Percentiles rank a stretch among this genome's conserved stretches.
Conservation (phyloP, 2,329 filamentous ascomycete species). For the Didymella lethalis region DNA sequence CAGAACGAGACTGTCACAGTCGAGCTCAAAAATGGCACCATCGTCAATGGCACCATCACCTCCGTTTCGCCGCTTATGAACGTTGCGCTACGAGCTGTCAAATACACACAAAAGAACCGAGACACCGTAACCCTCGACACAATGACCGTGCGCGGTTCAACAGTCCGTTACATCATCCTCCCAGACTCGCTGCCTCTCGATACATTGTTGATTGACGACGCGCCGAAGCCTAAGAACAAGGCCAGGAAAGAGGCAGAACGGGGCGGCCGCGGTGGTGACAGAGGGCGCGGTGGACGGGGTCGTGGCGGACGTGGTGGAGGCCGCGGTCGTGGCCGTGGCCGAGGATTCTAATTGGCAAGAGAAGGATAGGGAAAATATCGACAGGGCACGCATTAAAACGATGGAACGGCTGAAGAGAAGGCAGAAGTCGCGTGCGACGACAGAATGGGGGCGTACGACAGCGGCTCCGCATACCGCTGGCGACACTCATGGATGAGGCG, state of each 20-base stretch:
- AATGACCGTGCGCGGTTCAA: slow-evolving; percentile 96
- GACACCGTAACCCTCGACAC: slow-evolving; percentile 89
- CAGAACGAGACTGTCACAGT: slow-evolving; percentile 98
- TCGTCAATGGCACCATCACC: slow-evolving; percentile 95
- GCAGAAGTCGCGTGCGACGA: slow-evolving; percentile 3
- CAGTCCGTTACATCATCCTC: slow-evolving; percentile 95
- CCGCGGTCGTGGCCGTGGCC: slow-evolving; percentile 53
- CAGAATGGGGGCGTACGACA: slow-evolving; percentile 25
- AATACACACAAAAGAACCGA: slow-evolving; percentile 91
- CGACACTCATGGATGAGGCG: slow-evolving; percentile 32
- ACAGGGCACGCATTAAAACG: slow-evolving; percentile 12
- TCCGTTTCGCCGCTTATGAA: slow-evolving; percentile 99
- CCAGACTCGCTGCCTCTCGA: slow-evolving; percentile 95
- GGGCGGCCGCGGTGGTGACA: slow-evolving; percentile 55
- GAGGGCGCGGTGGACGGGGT: slow-evolving; percentile 59
- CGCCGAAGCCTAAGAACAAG: slow-evolving; percentile 99
- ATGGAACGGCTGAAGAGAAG: slow-evolving; percentile 11
- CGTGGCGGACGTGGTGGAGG: slow-evolving; percentile 50
- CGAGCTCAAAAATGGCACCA: slow-evolving; percentile 98
- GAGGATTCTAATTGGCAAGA: slow-evolving; percentile 34
- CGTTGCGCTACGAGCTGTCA: slow-evolving; percentile 91
- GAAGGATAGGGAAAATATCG: slow-evolving; percentile 1
- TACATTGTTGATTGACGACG: slow-evolving; percentile 93
- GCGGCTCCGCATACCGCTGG: slow-evolving; percentile 25
- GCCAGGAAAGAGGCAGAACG: slow-evolving; percentile 85